A percentile compares a stretch with the other conserved stretches of the same genome.
Conservation (phyloP, 2,329 filamentous ascomycete species). For the Aureobasidium vineae region DNA sequence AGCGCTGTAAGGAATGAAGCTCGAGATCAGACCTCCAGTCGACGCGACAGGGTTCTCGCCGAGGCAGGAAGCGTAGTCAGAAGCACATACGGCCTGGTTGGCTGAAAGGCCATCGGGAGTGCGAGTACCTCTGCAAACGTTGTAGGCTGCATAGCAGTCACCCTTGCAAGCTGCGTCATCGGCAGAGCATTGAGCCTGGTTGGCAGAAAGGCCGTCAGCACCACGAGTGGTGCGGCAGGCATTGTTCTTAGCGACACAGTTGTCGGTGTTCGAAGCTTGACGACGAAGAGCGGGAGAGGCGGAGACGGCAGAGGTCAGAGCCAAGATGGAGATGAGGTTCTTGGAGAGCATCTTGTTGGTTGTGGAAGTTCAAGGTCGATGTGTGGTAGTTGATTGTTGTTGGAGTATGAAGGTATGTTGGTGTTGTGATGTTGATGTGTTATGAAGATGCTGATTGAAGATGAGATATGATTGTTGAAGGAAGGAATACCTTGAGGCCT, state of each 20-base stretch:
- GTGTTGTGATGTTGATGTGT: conserved; percentile 1
- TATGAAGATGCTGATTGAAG: neutral
- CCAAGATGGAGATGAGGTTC: conserved; percentile 10
- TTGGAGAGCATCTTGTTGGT: conserved; percentile 18
- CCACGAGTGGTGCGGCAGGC: neutral
- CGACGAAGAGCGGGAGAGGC: conserved; percentile 16
- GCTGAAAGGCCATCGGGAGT: neutral
- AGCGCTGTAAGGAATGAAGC: neutral
- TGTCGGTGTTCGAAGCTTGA: neutral
- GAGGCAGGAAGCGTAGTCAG: conserved; percentile 11
- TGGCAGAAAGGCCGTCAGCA: neutral
- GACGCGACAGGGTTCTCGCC: conserved; percentile 20
- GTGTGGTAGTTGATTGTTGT: neutral
- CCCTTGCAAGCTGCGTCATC: neutral
- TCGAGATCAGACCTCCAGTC: conserved; percentile 1
- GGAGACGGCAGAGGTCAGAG: conserved; percentile 14
- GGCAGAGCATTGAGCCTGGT: conserved; percentile 5
- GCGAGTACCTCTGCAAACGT: neutral
- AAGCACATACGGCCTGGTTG: conserved; percentile 18
- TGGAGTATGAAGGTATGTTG: neutral
- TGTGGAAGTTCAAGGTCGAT: neutral
- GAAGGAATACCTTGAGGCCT: neutral
- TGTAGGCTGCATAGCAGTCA: neutral
- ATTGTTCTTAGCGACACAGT: neutral
- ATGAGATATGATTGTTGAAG: neutral